Percentiles rank a stretch among this genome's conserved stretches.
These are phyloP conservation scores for Leccinum sublutescens DNA, from an alignment of 768 basidiomycete species.

Conservation along the genomic window DNA sequence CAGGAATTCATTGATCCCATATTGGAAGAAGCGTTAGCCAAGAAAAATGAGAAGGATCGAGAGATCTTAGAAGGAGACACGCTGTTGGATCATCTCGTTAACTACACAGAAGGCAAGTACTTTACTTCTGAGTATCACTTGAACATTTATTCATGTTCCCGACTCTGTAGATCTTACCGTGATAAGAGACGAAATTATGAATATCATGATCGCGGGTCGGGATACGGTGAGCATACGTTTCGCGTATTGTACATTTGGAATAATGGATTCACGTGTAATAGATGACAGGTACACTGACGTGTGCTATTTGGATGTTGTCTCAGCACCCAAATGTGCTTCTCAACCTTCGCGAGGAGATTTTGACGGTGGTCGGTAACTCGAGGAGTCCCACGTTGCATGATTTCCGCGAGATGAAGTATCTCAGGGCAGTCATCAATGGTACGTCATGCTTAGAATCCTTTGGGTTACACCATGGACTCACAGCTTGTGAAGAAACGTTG, in stretches of 20 bases:
- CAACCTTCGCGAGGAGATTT: constrained; percentile 33
- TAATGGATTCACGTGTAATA: constrained; percentile 1
- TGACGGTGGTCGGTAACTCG: constrained; percentile 26
- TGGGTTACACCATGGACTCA: background rate
- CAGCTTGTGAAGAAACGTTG: constrained; percentile 27
- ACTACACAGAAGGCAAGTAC: constrained; percentile 26
- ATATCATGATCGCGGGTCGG: constrained; percentile 38
- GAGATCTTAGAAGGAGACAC: constrained; percentile 26
- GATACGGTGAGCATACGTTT: constrained; percentile 29
- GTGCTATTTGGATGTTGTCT: constrained; percentile 28
- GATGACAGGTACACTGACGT: constrained; percentile 33
- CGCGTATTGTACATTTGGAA: background rate
- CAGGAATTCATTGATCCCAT: constrained; percentile 54
- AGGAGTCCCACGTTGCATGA: constrained; percentile 32
- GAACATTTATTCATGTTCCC: background rate
- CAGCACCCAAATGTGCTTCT: constrained; percentile 27
- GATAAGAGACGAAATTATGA: constrained; percentile 36
- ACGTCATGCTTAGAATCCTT: background rate
- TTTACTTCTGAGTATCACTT: background rate
- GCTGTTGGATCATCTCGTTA: constrained; percentile 31
- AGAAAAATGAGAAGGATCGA: constrained; percentile 7
- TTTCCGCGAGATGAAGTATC: constrained; percentile 39
- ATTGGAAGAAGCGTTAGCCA: constrained; percentile 44
- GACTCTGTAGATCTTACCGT: constrained; percentile 26
- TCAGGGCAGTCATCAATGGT: constrained; percentile 40